Evolutionary conservation across 371 early-diverging fungal genomes (phyloP).

Genomic region (Rhizopus stolonifer): DNA sequence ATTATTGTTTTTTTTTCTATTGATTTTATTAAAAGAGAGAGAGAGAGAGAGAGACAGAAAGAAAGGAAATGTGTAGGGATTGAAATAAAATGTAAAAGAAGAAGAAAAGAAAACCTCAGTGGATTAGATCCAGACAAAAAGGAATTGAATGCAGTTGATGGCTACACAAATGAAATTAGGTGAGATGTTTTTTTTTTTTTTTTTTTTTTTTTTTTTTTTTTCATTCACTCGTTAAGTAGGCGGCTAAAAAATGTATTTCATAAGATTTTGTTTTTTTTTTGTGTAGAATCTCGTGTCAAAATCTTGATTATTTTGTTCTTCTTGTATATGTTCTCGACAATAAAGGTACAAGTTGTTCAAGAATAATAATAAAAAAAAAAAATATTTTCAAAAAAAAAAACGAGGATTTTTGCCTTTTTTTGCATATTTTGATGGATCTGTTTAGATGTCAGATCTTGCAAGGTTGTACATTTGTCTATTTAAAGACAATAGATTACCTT

Average conservation of each 20-base stretch:
- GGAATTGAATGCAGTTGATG: background rate
- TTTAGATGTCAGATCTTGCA: background rate
- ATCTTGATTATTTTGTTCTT: too few relatives aligned
- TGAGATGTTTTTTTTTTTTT: slow-evolving; percentile 14
- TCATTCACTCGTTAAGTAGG: too few relatives aligned
- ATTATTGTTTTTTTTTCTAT: slow-evolving; percentile 11
- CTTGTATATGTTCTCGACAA: too few relatives aligned
- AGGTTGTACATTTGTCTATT: background rate
- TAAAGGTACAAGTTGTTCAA: too few relatives aligned
- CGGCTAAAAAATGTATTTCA: too few relatives aligned
- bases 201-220: background rate
- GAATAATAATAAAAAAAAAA: background rate
- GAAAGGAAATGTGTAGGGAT: background rate
- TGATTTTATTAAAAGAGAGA: too few relatives aligned
- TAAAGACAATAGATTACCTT: background rate
- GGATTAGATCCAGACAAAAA: slow-evolving; percentile 9
- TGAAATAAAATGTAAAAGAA: slow-evolving; percentile 2
- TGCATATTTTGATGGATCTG: background rate
- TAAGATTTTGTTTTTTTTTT: too few relatives aligned
- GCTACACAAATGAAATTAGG: slow-evolving; percentile 30
- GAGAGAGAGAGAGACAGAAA: too few relatives aligned
- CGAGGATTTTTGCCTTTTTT: background rate
- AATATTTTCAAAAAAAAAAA: background rate
- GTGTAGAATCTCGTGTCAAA: too few relatives aligned
- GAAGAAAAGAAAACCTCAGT: background rate